phyloP scores from a whole-genome alignment of 768 basidiomycete genomes.

The Macrolepiota dolichaula region DNA sequence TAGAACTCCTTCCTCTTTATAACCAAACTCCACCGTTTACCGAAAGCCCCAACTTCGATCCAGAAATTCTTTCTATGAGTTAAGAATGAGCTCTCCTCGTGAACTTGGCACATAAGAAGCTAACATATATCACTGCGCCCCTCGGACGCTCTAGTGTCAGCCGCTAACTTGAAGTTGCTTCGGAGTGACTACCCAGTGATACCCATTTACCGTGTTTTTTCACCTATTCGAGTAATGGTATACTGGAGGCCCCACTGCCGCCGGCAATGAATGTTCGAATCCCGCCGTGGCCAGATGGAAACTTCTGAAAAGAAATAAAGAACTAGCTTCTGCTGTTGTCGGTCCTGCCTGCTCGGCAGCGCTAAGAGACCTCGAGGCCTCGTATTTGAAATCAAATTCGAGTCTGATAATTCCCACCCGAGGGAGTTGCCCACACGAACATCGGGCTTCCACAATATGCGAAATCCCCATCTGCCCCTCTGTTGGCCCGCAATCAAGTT shows the following conservation, averaged over 20 bases:
- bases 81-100: too few species aligned
- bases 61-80: too few species aligned
- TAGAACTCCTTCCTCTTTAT: not conserved
- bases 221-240: not conserved
- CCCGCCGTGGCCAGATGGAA: not conserved
- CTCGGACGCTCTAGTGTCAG: too few species aligned
- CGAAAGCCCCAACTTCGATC: too few species aligned
- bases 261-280: not conserved
- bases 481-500: too few species aligned
- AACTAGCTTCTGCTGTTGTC: not conserved
- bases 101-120: not conserved
- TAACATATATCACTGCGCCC: not conserved
- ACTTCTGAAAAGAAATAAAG: not conserved
- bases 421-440: too few species aligned
- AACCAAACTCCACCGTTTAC: not conserved
- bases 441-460: too few species aligned
- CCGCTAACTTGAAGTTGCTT: not conserved
- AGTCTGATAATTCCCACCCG: too few species aligned
- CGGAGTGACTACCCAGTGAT: not conserved
- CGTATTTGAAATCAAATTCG: too few species aligned
- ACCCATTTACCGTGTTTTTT: not conserved
- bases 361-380: too few species aligned
- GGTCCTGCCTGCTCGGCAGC: not conserved
- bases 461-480: too few species aligned
- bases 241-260: not conserved